Evolutionary conservation across 345 rosid genomes (phyloP).

Genomic region (Hevea brasiliensis): DNA sequence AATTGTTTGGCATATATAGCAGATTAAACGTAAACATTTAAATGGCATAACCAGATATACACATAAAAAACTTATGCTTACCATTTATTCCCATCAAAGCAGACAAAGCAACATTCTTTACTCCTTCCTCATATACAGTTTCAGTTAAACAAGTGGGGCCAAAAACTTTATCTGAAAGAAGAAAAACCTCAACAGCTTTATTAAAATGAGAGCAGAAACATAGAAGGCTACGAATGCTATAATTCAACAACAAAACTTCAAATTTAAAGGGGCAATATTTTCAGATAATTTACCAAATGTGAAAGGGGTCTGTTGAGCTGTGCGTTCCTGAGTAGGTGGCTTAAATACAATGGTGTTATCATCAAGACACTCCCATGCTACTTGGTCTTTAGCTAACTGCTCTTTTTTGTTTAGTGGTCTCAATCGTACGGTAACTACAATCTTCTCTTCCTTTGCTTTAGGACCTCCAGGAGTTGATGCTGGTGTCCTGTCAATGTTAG

Average conservation of each 20-base stretch:
- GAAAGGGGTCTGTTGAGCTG: constrained; percentile 70
- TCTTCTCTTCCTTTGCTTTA: constrained; percentile 86
- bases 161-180: constrained; percentile 80
- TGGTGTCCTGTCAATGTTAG: constrained; percentile 74
- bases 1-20: not conserved
- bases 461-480: constrained; percentile 40
- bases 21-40: constrained; percentile 2
- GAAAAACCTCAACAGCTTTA: constrained; percentile 13
- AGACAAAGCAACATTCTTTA: constrained; percentile 95
- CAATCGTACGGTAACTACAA: constrained; percentile 89
- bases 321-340: constrained; percentile 77
- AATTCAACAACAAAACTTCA: not conserved
- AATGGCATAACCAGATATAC: not conserved
- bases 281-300: constrained; percentile 65
- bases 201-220: not conserved
- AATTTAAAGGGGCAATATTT: not conserved
- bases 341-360: constrained; percentile 75
- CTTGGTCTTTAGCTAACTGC: constrained; percentile 78
- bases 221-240: not conserved
- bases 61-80: constrained; percentile 24
- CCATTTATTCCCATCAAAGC: constrained; percentile 97
- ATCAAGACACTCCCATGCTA: constrained; percentile 93
- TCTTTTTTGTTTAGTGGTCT: constrained; percentile 92
- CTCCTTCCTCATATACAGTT: constrained; percentile 90
- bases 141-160: constrained; percentile 77